Percentiles rank a stretch among this genome's conserved stretches.
phyloP scores from a whole-genome alignment of 129 eudicot genomes.

The Glebionis coronaria region DNA sequence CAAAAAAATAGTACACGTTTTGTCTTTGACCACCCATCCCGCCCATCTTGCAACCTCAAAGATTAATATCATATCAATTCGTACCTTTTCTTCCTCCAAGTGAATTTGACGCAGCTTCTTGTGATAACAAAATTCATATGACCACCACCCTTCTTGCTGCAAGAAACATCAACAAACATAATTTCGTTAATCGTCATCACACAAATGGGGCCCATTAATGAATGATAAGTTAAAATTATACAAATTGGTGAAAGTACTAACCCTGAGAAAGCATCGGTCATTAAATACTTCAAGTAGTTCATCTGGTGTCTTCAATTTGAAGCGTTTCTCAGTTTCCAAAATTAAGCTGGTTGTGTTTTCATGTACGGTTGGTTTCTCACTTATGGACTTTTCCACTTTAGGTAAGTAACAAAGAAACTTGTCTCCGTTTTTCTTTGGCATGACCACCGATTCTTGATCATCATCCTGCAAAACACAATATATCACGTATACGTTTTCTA shows the following conservation, averaged over 20 bases:
- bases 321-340: constrained; percentile 68
- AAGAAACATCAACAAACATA: constrained; percentile 4
- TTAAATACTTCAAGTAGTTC: constrained; percentile 85
- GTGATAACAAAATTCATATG: constrained; percentile 82
- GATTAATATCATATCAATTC: neutral
- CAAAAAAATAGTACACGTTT: neutral
- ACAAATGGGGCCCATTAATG: neutral
- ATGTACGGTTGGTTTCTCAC: constrained; percentile 54
- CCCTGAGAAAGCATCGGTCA: constrained; percentile 80
- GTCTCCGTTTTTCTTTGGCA: constrained; percentile 77
- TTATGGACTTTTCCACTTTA: constrained; percentile 69
- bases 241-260: constrained; percentile 24
- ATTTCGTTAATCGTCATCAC: neutral
- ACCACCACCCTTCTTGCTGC: constrained; percentile 99
- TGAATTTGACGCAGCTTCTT: constrained; percentile 74
- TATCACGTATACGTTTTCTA: neutral
- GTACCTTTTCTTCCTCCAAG: constrained; percentile 76
- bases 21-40: neutral
- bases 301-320: constrained; percentile 87
- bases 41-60: neutral
- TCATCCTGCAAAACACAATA: constrained; percentile 55
- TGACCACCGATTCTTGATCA: constrained; percentile 75
- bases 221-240: neutral
- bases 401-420: constrained; percentile 79
- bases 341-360: constrained; percentile 78